Evolutionary conservation across 208 protist species (phyloP).

Genomic region (Sergeia podlipaevii): DNA sequence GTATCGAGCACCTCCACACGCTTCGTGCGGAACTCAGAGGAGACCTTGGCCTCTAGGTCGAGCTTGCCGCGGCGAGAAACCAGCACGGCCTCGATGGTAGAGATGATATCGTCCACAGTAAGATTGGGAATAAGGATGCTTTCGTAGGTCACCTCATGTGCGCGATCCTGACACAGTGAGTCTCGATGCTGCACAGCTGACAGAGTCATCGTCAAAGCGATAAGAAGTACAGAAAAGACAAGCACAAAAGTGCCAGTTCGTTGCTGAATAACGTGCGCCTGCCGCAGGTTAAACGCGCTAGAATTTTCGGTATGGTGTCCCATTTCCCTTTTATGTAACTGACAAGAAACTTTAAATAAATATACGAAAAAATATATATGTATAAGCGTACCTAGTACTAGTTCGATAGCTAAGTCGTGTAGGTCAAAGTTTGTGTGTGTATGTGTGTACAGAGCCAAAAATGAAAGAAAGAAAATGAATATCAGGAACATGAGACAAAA

Average conservation of each 20-base stretch:
- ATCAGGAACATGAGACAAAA: too few species aligned
- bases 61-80: slow-evolving; percentile 13
- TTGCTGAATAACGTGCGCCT: slow-evolving; percentile 35
- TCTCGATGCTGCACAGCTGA: slow-evolving; percentile 56
- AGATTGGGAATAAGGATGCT: slow-evolving; percentile 17
- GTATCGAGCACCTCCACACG: slow-evolving; percentile 69
- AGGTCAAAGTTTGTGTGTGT: too few species aligned
- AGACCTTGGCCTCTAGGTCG: slow-evolving; percentile 10
- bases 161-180: slow-evolving; percentile 65
- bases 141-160: slow-evolving; percentile 36
- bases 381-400: background rate
- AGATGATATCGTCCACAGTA: slow-evolving; percentile 23
- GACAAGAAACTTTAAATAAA: slow-evolving; percentile 2
- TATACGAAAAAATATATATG: slow-evolving; percentile 4
- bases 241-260: slow-evolving; percentile 72
- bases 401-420: too few species aligned
- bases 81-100: slow-evolving; percentile 22
- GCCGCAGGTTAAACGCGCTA: slow-evolving; percentile 30
- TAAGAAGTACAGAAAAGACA: slow-evolving; percentile 54
- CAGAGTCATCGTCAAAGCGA: slow-evolving; percentile 55
- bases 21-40: slow-evolving; percentile 2
- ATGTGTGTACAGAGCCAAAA: too few species aligned
- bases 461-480: too few species aligned
- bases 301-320: slow-evolving; percentile 33
- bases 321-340: slow-evolving; percentile 17